Percentiles rank a stretch among this genome's conserved stretches.
Evolutionary conservation across 768 basidiomycete genomes (phyloP).

Genomic region (Mycena galericulata): DNA sequence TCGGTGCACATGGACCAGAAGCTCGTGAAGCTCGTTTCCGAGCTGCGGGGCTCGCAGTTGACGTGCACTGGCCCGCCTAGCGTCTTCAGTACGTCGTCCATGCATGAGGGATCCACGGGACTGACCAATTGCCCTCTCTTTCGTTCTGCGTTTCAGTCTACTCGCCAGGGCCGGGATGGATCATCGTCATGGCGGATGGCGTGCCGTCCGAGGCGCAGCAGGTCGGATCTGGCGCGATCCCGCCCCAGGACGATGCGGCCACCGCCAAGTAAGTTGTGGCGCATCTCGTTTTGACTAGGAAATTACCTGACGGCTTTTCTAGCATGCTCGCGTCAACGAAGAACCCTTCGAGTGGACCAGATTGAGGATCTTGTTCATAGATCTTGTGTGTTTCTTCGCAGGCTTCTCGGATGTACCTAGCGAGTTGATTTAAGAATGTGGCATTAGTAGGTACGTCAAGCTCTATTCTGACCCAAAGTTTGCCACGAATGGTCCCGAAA

Average conservation of each 20-base stretch:
- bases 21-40: slow-evolving; percentile 34
- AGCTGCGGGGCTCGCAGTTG: slow-evolving; percentile 17
- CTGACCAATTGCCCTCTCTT: too few species aligned
- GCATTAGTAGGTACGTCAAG: too few species aligned
- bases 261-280: slow-evolving; percentile 28
- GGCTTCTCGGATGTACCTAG: too few species aligned
- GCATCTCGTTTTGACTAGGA: neutral
- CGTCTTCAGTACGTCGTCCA: slow-evolving; percentile 2
- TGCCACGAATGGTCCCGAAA: too few species aligned
- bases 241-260: slow-evolving; percentile 26
- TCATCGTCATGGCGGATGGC: slow-evolving; percentile 30
- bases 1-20: slow-evolving; percentile 37
- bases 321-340: slow-evolving; percentile 30
- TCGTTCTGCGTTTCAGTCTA: slow-evolving; percentile 26
- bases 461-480: too few species aligned
- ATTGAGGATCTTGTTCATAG: slow-evolving; percentile 1
- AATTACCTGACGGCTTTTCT: neutral
- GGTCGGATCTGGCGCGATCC: slow-evolving; percentile 31
- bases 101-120: neutral
- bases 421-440: too few species aligned
- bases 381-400: neutral
- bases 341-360: slow-evolving; percentile 17
- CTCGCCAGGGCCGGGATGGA: slow-evolving; percentile 34
- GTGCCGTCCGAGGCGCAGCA: slow-evolving; percentile 31
- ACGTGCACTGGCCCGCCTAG: slow-evolving; percentile 33